phyloP scores from a whole-genome alignment of 352 stramenopile genomes.

The Globisporangium nodosum region DNA sequence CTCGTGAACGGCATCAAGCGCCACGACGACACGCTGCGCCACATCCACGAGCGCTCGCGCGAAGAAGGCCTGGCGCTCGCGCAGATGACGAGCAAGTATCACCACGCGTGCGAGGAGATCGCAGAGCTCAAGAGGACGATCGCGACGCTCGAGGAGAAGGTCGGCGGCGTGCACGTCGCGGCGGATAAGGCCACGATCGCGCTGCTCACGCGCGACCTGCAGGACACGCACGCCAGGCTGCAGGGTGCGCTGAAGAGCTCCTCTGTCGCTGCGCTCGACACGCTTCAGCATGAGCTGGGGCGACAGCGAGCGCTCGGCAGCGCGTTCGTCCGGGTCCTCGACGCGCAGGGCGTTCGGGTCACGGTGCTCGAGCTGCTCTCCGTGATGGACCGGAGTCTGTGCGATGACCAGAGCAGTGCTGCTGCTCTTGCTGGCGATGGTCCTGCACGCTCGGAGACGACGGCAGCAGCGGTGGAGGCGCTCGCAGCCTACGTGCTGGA shows the following conservation, averaged over 20 bases:
- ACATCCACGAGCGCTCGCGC: conserved; percentile 43
- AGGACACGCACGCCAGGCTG: conserved; percentile 34
- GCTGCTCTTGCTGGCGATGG: too few relatives aligned
- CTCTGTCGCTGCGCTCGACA: background rate
- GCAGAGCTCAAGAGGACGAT: conserved; percentile 66
- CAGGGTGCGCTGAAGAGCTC: conserved; percentile 1
- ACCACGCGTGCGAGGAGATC: conserved; percentile 67
- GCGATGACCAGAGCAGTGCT: background rate
- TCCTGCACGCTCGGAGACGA: background rate
- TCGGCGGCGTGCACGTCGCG: conserved; percentile 55
- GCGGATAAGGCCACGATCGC: conserved; percentile 63
- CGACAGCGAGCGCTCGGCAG: conserved; percentile 18
- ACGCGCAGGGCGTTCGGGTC: conserved; percentile 22
- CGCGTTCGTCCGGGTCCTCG: conserved; percentile 30
- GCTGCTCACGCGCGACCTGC: conserved; percentile 48
- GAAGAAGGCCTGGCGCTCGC: conserved; percentile 44
- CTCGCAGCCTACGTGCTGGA: conserved; percentile 14
- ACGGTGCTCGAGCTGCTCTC: conserved; percentile 28
- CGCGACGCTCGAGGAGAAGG: conserved; percentile 58
- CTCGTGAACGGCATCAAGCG: conserved; percentile 62
- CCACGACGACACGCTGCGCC: conserved; percentile 71
- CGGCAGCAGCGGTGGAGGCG: conserved; percentile 1
- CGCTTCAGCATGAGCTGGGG: background rate
- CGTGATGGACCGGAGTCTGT: conserved; percentile 1
- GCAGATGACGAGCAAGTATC: conserved; percentile 55